Evolutionary conservation across 2,329 filamentous ascomycete species (phyloP).

Genomic region (Purpureocillium takamizusanense): DNA sequence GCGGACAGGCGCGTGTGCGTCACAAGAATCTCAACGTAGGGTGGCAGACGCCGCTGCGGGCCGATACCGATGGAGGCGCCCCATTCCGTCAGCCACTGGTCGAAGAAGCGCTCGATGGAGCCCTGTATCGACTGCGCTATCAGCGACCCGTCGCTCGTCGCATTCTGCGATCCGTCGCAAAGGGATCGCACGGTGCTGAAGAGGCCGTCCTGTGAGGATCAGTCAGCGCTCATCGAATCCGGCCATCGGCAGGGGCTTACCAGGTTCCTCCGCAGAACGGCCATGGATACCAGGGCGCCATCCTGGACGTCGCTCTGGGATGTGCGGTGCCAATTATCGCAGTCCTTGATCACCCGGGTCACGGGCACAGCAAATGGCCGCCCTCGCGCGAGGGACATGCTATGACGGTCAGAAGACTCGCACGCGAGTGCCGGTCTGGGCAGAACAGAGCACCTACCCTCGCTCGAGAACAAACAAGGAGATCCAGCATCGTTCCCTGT

Average conservation of each 20-base stretch:
- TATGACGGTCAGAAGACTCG: constrained; percentile 5
- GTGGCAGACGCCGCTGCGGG: constrained; percentile 49
- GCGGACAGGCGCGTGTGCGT: constrained; percentile 67
- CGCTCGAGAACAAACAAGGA: constrained; percentile 64
- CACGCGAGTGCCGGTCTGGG: too few species aligned
- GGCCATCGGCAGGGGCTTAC: constrained; percentile 24
- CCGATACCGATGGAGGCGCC: constrained; percentile 45
- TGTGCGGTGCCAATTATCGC: constrained; percentile 60
- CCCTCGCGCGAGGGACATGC: constrained; percentile 61
- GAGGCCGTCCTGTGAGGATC: constrained; percentile 35
- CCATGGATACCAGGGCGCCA: constrained; percentile 63
- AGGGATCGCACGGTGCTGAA: constrained; percentile 48
- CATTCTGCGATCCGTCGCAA: constrained; percentile 48
- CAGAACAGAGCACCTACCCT: constrained; percentile 32
- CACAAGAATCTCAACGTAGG: constrained; percentile 67
- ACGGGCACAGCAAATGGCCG: constrained; percentile 60
- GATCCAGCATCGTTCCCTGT: constrained; percentile 62
- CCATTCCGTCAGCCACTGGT: constrained; percentile 57
- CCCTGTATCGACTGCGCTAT: constrained; percentile 50
- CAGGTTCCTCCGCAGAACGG: constrained; percentile 58
- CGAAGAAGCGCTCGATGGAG: constrained; percentile 57
- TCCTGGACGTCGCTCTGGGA: constrained; percentile 57
- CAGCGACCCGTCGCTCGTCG: constrained; percentile 37
- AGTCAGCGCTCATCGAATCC: neutral
- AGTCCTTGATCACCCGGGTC: constrained; percentile 56